Evolutionary conservation across 1,284 basidiomycete genomes (phyloP), one percentile per base, ranked within the genome.

Genomic region (Boletus subluridellus): DNA sequence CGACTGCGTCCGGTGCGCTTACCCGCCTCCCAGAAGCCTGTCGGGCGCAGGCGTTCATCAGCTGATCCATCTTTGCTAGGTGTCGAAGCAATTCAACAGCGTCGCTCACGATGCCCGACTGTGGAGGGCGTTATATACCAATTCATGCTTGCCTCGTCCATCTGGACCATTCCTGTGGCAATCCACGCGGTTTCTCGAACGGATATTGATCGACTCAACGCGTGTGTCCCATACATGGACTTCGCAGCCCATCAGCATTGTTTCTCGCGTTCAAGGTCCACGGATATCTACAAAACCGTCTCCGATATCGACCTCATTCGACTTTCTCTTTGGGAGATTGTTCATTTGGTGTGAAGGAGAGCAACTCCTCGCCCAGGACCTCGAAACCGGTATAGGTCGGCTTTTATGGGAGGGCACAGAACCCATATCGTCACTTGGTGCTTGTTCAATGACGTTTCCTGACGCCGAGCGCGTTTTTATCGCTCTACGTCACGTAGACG

Each of bases 291-390:
- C 14, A 15, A 60, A 55, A 30, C 53, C 38, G 10, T 68, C 54
- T 28, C 52, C 66, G 3, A 30, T 54, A 10, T 68, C 66, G 28
- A 64, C 59, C 4, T 26, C 64, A 0, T 67, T 56, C 21, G 49
- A 64, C 30, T 69, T 69, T 59, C 58, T 70, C 48, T 70, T 60
- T 17, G 68, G 68, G 38, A 63, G 66, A 32, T 42, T 65, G 55
- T 63, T 70, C 34, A 58, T 67, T 35, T 70, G 64, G 66, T 67
- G 53, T 21, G 68, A 67, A 55, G 56, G 49, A 4, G 57, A 54
- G 28, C 66, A 63, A n/a, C 54, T 69, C 35, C 44, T 68, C 21
- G 59, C 57, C 6, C 63, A 66, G 53, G 64, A 67, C 50, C 45
- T 67, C 37, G 66, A 67, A n/a, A 68, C 66, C 0, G 67, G 67